Evolutionary conservation across 495 filamentous ascomycete species (phyloP).

Genomic region (Penicillium silybi): DNA sequence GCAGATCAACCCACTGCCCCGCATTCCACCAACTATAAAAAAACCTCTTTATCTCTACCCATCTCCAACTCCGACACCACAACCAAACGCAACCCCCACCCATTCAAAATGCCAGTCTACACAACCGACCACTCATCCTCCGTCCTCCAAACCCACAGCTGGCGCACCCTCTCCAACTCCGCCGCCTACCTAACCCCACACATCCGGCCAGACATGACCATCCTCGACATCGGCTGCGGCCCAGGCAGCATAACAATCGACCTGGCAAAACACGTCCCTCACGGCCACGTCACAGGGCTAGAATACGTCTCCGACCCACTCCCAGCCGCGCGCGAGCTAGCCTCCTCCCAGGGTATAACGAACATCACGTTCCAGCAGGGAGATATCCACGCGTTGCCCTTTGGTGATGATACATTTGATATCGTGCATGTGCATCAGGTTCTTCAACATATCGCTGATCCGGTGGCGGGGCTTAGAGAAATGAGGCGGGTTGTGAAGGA

Average conservation of each 20-base stretch:
- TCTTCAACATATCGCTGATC: slow-evolving; percentile 49
- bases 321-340: slow-evolving; percentile 34
- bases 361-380: slow-evolving; percentile 48
- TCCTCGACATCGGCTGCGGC: slow-evolving; percentile 59
- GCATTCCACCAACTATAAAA: neutral
- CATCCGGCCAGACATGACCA: slow-evolving; percentile 38
- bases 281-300: slow-evolving; percentile 46
- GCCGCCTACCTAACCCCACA: slow-evolving; percentile 49
- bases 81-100: too few species aligned
- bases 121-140: slow-evolving; percentile 47
- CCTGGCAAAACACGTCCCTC: slow-evolving; percentile 43
- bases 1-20: too few species aligned
- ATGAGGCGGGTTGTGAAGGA: slow-evolving; percentile 47
- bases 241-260: slow-evolving; percentile 56
- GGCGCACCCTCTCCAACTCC: slow-evolving; percentile 50
- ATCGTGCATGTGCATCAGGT: slow-evolving; percentile 57
- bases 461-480: slow-evolving; percentile 42
- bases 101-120: slow-evolving; percentile 32
- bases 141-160: slow-evolving; percentile 47
- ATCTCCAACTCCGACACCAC: neutral
- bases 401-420: slow-evolving; percentile 52
- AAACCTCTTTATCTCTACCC: neutral
- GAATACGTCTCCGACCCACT: slow-evolving; percentile 42
- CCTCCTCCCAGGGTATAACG: slow-evolving; percentile 33
- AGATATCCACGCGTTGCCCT: slow-evolving; percentile 44